Evolutionary conservation across 371 early-diverging fungal species (phyloP).

Genomic region (Fennellomyces sp.): DNA sequence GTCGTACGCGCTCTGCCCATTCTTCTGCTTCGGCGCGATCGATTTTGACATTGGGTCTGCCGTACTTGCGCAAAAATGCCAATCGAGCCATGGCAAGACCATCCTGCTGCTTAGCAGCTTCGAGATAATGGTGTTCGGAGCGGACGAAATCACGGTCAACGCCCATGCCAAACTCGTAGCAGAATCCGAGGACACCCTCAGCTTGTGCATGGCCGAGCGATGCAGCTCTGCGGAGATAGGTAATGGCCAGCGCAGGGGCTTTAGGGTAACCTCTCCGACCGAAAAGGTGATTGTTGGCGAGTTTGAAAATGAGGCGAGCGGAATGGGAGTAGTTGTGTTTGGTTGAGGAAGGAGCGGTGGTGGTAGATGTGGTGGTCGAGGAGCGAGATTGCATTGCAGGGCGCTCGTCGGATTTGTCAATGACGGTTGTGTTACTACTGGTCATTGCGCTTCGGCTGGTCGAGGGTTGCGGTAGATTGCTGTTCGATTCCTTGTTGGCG

Average conservation of each 20-base stretch:
- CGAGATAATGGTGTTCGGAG: conserved; percentile 65
- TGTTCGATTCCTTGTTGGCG: conserved; percentile 15
- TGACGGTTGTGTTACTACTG: background rate
- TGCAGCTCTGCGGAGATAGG: conserved; percentile 44
- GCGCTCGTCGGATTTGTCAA: no score
- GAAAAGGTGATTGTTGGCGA: conserved; percentile 54
- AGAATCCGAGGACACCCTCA: conserved; percentile 65
- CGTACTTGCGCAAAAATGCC: conserved; percentile 77
- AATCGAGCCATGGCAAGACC: conserved; percentile 67
- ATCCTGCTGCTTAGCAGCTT: conserved; percentile 39
- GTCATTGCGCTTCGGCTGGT: conserved; percentile 11
- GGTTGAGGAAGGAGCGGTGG: background rate
- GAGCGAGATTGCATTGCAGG: conserved; percentile 9
- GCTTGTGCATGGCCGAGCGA: conserved; percentile 48
- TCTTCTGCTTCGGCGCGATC: conserved; percentile 71
- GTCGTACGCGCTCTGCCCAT: conserved; percentile 50
- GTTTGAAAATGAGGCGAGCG: conserved; percentile 34
- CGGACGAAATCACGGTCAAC: conserved; percentile 48
- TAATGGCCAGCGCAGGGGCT: conserved; percentile 46
- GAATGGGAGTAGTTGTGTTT: conserved; percentile 6
- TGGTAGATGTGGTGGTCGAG: background rate
- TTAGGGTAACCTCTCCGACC: conserved; percentile 54
- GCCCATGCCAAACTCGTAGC: conserved; percentile 84
- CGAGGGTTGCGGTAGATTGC: conserved; percentile 14
- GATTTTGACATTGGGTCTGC: conserved; percentile 74